These are phyloP conservation scores for Emericellopsis terricola DNA, from an alignment of 495 filamentous ascomycete genomes.

Conservation along the genomic window DNA sequence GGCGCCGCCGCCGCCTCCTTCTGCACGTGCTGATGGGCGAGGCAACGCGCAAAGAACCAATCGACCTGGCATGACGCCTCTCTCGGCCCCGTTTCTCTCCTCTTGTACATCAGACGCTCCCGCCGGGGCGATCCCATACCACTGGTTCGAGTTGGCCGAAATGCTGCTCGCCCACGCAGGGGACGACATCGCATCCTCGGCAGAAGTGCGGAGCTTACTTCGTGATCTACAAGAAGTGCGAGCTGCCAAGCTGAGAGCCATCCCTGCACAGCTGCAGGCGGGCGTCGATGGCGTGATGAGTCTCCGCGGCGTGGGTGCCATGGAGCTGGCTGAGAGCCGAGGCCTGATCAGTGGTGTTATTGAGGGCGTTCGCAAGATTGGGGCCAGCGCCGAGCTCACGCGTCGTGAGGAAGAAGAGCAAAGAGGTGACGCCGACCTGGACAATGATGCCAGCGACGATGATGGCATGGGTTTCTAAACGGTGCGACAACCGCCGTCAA, in stretches of 20 bases:
- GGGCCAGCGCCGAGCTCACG: conserved; percentile 34
- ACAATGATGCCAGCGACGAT: conserved; percentile 28
- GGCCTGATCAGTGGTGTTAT: conserved; percentile 73
- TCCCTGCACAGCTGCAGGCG: conserved; percentile 50
- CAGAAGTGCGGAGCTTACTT: conserved; percentile 55
- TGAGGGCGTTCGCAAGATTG: conserved; percentile 62
- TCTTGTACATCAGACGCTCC: conserved; percentile 39
- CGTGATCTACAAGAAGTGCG: conserved; percentile 76
- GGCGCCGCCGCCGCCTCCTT: conserved; percentile 51
- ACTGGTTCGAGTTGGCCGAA: conserved; percentile 82
- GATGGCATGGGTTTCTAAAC: conserved; percentile 24
- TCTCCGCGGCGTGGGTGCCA: conserved; percentile 69
- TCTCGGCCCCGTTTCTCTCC: conserved; percentile 43
- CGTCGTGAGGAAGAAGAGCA: conserved; percentile 37
- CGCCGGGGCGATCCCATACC: conserved; percentile 61
- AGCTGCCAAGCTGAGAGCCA: conserved; percentile 71
- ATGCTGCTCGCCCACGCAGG: conserved; percentile 66
- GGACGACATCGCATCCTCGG: conserved; percentile 67
- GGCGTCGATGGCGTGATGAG: conserved; percentile 47
- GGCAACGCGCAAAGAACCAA: conserved; percentile 13
- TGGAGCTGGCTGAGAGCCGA: conserved; percentile 80
- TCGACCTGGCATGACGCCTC: conserved; percentile 3
- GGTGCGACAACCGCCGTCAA: no score
- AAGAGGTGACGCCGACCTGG: conserved; percentile 12
- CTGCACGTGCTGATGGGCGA: conserved; percentile 25